Evolutionary conservation across 306 rosid genomes (phyloP), one percentile per base, ranked within the genome.

Genomic region (Begonia peltatifolia): DNA sequence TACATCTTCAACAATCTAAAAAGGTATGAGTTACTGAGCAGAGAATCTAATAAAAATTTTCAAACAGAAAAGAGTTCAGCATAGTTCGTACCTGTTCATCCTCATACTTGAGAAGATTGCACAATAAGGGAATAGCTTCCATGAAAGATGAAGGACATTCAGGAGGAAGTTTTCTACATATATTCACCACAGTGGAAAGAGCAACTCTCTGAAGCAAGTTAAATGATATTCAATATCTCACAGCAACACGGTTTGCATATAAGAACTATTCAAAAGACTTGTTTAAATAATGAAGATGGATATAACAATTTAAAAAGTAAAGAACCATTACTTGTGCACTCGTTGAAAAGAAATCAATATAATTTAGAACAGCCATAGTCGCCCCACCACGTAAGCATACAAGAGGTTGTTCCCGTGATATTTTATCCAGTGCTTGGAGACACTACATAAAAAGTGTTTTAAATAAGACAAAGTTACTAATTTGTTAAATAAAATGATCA

Each of bases 371-470:
- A 50, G 99, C 96, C 93, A 87, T 87, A 49, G 83, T 78, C 54
- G 94, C 84, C 63, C 99, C 96, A 10, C 78, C 88, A 77, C 74
- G 84, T 67, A 92, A 73, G 79, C 99, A 92, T 12, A 93, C 94
- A 42, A 81, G 89, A 9, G 99, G 96, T 61, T 92, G 99, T 63
- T 86, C 96, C 53, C 78, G 87, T 5, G 99, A 92, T 71, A 92
- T 87, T 74, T 87, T 92, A 78, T 87, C 99, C 78, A 92, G 75
- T 61, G 96, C 96, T 87, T 79, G 88, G 68, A 92, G 72, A 72
- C 99, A 92, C 99, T 92, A 61, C 68, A 81, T 41, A 12, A 57
- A 59, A 50, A 41, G 48, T 41, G 47, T 47, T 16, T 11, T 17
- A 15, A 35, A 11, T 52, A 22, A 43, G 38, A 30, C 38, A 30